Evolutionary conservation across 768 basidiomycete species (phyloP).

Genomic region (Rhodotorula diobovata): DNA sequence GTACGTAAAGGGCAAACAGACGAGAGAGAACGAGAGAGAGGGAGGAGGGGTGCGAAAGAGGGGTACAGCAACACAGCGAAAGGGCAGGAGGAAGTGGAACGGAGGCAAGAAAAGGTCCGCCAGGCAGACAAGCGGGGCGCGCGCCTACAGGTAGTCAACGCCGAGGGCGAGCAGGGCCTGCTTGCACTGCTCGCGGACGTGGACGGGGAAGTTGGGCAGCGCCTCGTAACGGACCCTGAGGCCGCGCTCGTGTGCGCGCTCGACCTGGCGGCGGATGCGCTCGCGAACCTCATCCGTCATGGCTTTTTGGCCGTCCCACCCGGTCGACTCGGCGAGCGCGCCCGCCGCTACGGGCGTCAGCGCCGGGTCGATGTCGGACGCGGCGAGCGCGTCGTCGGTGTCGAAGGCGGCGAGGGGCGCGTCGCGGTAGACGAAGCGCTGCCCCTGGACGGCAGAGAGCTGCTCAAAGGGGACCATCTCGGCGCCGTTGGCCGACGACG

Average conservation of each 20-base stretch:
- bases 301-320: neutral
- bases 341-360: slow-evolving; percentile 14
- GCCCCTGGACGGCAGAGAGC: neutral
- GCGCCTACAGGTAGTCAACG: slow-evolving; percentile 18
- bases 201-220: slow-evolving; percentile 14
- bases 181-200: slow-evolving; percentile 5
- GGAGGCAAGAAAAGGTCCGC: neutral
- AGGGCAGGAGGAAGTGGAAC: neutral
- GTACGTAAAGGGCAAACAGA: neutral
- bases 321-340: slow-evolving; percentile 1
- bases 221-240: slow-evolving; percentile 11
- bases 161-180: neutral
- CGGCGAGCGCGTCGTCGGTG: neutral
- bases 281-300: neutral
- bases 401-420: neutral
- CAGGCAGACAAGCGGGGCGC: no score
- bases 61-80: slow-evolving; percentile 6
- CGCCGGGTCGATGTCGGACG: neutral
- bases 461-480: slow-evolving; percentile 18
- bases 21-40: no score
- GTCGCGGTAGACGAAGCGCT: slow-evolving; percentile 23
- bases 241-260: neutral
- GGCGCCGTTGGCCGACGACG: slow-evolving; percentile 2
- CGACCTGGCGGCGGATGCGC: slow-evolving; percentile 2
- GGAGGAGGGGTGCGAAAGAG: neutral